phyloP scores from a whole-genome alignment of 139 green algal species.

The Prasinococcaceae sp. region DNA sequence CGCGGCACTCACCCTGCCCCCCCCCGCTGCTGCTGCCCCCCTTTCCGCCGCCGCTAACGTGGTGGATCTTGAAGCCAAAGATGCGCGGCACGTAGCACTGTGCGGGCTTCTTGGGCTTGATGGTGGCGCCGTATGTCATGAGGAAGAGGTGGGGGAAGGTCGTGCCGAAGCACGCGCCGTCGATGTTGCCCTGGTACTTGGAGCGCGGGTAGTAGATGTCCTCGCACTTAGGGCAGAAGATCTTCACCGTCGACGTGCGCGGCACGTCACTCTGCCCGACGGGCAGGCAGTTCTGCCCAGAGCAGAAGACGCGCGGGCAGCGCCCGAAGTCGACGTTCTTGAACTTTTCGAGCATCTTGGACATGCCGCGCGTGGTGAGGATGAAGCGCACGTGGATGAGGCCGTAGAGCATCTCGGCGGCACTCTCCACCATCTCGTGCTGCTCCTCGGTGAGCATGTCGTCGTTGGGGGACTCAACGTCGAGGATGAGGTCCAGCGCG shows the following conservation, averaged over 20 bases:
- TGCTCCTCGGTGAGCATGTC: constrained; percentile 43
- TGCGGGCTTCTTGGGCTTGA: constrained; percentile 42
- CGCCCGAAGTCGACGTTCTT: constrained; percentile 79
- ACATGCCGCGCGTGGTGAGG: constrained; percentile 59
- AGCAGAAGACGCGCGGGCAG: constrained; percentile 76
- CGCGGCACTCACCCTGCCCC: too few relatives aligned
- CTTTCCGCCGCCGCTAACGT: too few relatives aligned
- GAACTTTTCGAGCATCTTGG: constrained; percentile 68
- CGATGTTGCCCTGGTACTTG: constrained; percentile 68
- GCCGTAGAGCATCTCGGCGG: constrained; percentile 91
- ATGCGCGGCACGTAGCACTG: constrained; percentile 64
- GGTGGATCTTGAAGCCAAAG: constrained; percentile 90
- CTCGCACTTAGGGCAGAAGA: constrained; percentile 87
- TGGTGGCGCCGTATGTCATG: constrained; percentile 74
- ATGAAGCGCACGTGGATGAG: constrained; percentile 93
- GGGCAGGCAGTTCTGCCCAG: constrained; percentile 77
- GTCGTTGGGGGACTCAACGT: constrained; percentile 64
- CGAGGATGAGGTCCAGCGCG: constrained; percentile 87
- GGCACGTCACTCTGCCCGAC: constrained; percentile 76
- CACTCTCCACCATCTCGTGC: constrained; percentile 72
- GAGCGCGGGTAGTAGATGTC: constrained; percentile 83
- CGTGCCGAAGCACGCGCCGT: constrained; percentile 90
- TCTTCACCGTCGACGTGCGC: constrained; percentile 63
- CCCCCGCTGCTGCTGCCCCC: too few relatives aligned
- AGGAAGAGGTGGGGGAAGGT: constrained; percentile 91